phyloP scores from a whole-genome alignment of 1,284 basidiomycete species.

The Vanrija humicola region DNA sequence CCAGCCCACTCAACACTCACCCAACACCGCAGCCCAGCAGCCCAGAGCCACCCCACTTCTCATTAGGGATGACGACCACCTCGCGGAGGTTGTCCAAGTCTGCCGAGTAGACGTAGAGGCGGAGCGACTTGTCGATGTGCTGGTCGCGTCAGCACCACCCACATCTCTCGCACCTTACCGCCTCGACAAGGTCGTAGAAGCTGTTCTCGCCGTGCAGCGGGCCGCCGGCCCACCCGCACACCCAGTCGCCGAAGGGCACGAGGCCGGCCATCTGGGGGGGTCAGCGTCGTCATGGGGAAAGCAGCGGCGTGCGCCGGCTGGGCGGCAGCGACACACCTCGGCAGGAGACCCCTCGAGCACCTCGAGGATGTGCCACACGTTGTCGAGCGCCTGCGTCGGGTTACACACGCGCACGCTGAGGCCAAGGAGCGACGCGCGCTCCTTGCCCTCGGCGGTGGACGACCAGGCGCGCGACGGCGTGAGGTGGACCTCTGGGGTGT shows the following conservation, averaged over 20 bases:
- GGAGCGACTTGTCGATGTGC: constrained; percentile 72
- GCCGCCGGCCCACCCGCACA: constrained; percentile 92
- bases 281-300: constrained; percentile 2
- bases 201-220: constrained; percentile 87
- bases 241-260: constrained; percentile 83
- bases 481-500: constrained; percentile 68
- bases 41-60: constrained; percentile 93
- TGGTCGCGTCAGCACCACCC: constrained; percentile 40
- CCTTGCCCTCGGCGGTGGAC: constrained; percentile 52
- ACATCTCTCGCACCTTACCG: constrained; percentile 24
- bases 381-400: constrained; percentile 80
- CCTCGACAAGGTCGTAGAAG: constrained; percentile 94
- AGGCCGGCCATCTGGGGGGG: constrained; percentile 53
- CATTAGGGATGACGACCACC: constrained; percentile 86
- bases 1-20: constrained; percentile 48
- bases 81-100: constrained; percentile 69
- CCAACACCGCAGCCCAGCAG: constrained; percentile 90
- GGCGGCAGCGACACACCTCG: constrained; percentile 53
- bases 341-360: constrained; percentile 94
- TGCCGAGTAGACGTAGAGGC: constrained; percentile 8
- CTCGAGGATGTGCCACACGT: constrained; percentile 97
- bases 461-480: constrained; percentile 78
- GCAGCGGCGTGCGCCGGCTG: no score
- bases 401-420: constrained; percentile 87
- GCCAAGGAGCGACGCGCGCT: constrained; percentile 68